Evolutionary conservation across 805 yeast genomes (phyloP), one percentile per base, ranked within the genome.

Genomic region (Komagataella populi): DNA sequence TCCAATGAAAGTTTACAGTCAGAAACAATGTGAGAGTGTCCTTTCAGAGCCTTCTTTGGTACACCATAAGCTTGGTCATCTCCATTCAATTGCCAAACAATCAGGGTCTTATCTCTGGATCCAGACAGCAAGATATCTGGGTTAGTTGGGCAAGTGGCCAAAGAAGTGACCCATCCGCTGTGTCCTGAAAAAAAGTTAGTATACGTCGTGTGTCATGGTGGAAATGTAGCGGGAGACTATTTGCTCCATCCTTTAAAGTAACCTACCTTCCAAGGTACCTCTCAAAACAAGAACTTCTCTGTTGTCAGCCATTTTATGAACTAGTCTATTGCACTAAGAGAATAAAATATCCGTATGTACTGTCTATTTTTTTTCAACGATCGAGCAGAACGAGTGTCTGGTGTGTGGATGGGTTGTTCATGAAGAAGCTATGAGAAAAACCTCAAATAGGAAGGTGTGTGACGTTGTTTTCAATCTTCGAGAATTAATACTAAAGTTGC

Each of bases 21-120:
- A 78, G 89, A 90, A 63, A 93, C 96, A 69, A 93, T 91, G 89
- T 93, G 99, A 64, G 96, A 85, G 88, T 93, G 99, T 70, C 99
- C 99, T 71, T 80, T 85, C 74, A 93, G 83, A 63, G 97, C 87
- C 77, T 84, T 88, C 80, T 89, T 87, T 73, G 99, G 95, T 66
- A 87, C 89, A 84, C 99, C 99, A 79, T 87, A 89, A 74, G 87
- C 84, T 77, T 84, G 84, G 72, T 89, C 97, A 72, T 91, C 96
- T 70, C 96, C 90, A 62, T 83, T 78, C 76, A 91, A 81, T 76
- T 88, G 84, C 99, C 99, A 91, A 74, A 90, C 89, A 79, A 93
- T 90, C 73, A 93, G 82, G 68, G 96, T 81, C 85, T 93, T 91
- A 78, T 93, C 99, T 80, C 99, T 86, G 71, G 98, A 91, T 73